Evolutionary conservation across 1,284 basidiomycete genomes (phyloP), one percentile per base, ranked within the genome.

Genomic region (Malassezia nana): DNA sequence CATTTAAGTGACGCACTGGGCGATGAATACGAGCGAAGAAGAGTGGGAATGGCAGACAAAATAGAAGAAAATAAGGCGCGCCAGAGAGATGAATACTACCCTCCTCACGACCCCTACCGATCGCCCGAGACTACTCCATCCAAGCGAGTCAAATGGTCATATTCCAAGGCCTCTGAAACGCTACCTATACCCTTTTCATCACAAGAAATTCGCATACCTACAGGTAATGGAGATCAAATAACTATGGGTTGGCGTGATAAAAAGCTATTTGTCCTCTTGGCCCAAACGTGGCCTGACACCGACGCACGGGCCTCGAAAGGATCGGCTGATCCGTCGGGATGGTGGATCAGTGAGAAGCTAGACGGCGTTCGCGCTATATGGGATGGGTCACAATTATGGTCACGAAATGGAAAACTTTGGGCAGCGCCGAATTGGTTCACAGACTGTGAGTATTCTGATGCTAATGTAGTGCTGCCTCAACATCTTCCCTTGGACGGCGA

Each of bases 311-410:
- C 18, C 1, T 18, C 18, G 35, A 38, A 38, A 10, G 10, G 6
- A 18, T 15, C 35, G 20, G 16, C 35, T 39, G 82, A 83, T 62
- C 82, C 82, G 0, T 79, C 78, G 9, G 81, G 80, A 0, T 83
- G 81, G 80, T 83, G 82, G 82, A 78, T 83, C 25, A 82, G 81
- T 20, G 83, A 84, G 65, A 84, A 65, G 64, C 67, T 75, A 8
- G 74, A 75, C 33, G 74, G 74, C 6, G 64, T 75, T 8, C 66
- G 82, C 15, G 81, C 81, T 0, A 82, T 78, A 63, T 84, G 80
- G 69, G 81, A 83, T 62, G 82, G 82, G 4, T 77, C 78, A 50
- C 72, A 74, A 24, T 79, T 84, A 65, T 77, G 79, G 57, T 82
- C 81, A 60, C 78, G 83, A 16, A 75, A 81, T 2, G 81, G 81